Base-by-base conservation (phyloP, 371 early-diverging fungal genomes). In the Lichtheimia hyalospora region DNA sequence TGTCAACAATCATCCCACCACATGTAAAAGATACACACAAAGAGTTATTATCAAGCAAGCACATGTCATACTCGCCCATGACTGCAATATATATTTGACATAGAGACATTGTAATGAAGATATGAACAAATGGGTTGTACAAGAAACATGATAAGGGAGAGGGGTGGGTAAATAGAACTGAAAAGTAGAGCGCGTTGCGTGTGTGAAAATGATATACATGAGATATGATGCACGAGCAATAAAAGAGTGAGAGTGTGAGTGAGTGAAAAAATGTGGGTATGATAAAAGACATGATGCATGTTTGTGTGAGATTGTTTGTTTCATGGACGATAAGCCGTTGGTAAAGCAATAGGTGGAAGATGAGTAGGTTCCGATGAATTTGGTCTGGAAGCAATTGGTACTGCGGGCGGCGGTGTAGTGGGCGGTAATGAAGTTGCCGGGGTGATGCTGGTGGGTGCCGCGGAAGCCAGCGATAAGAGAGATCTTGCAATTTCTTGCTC, bases 401-500 rank as follows among this genome's bases (percentile, higher is more conserved):
- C 34, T 34, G 34, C 34, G 10, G 34, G 6, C 2, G 34, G 34
- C 34, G 34, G 34, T 34, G 34, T 34, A 34, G 34, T 34, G 10
- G 34, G 34, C 34, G 34, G 34, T 34, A 34, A 34, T 34, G 34
- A 34, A 34, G 34, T 34, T 34, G 34, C 21, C 46, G 46, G n/a
- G 46, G n/a, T 46, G 16, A 14, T 21, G 46, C n/a, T 46, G 5
- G 14, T 46, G 2, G 46, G 46, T 60, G 61, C 39, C 28, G 63
- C 52, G 5, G 67, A 54, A 18, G 67, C 68, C 8, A 68, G 48
- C 21, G 68, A 68, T 5, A 68, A 51, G 15, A 68, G 61, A 21
- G 68, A 68, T 39, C 58, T 56, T 12, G 68, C 68, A 28, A 68
- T 59, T 49, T 68, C 58, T 13, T 68, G 60, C 15, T 68, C 61